Conservation (phyloP, 331 rosid species). For the Malus hybrid region DNA sequence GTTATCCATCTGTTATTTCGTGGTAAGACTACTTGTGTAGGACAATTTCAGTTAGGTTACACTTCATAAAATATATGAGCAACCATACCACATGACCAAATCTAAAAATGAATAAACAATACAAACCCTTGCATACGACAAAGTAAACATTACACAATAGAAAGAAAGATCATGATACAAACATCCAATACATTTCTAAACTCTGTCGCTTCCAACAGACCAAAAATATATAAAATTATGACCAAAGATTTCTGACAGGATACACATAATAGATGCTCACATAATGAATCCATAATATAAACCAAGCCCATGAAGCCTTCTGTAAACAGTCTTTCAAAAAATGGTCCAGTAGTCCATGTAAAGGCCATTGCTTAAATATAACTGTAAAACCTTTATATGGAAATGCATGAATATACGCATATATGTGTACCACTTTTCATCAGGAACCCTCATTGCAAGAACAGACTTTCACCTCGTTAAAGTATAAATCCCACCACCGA, state of each 20-base stretch:
- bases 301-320: background rate
- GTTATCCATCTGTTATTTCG: no score
- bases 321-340: background rate
- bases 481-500: background rate
- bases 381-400: background rate
- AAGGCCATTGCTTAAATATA: background rate
- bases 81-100: background rate
- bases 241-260: background rate
- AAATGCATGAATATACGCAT: background rate
- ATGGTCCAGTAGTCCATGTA: background rate
- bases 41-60: no score
- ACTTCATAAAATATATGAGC: conserved; percentile 6
- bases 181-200: background rate
- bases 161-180: background rate
- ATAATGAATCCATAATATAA: background rate
- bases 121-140: background rate
- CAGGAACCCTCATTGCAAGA: background rate
- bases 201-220: background rate
- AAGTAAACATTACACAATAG: background rate
- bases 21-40: no score
- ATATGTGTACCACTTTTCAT: background rate
- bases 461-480: background rate
- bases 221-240: background rate
- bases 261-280: background rate
- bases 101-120: background rate